Conservation (phyloP, 2,329 filamentous ascomycete genomes). For the Colletotrichum lentis region DNA sequence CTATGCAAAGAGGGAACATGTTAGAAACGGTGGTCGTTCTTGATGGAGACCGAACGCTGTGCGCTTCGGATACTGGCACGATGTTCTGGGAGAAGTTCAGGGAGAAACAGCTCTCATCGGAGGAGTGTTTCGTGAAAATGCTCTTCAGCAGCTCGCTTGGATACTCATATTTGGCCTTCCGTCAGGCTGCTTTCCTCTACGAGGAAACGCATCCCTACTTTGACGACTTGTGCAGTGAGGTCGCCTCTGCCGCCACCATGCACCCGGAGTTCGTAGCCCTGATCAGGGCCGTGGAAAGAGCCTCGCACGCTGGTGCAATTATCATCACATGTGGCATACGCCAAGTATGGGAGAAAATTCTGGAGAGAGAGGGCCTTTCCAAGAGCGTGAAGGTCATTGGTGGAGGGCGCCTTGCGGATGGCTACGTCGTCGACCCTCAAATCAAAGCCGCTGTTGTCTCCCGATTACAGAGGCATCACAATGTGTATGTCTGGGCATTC, state of each 20-base stretch:
- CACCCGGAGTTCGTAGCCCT: slow-evolving; percentile 58
- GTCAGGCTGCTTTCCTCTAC: slow-evolving; percentile 61
- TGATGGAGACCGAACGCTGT: slow-evolving; percentile 66
- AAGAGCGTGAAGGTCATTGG: slow-evolving; percentile 60
- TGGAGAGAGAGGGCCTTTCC: slow-evolving; percentile 54
- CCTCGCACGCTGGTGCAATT: slow-evolving; percentile 54
- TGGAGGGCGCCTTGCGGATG: slow-evolving; percentile 56
- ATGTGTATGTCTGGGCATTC: slow-evolving; percentile 61
- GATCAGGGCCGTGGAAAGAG: slow-evolving; percentile 45
- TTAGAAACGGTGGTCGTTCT: slow-evolving; percentile 61
- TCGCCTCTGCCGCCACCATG: slow-evolving; percentile 54
- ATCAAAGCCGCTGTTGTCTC: slow-evolving; percentile 58
- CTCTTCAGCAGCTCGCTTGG: slow-evolving; percentile 57
- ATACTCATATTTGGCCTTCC: slow-evolving; percentile 64
- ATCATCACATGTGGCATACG: slow-evolving; percentile 65
- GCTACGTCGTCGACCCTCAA: slow-evolving; percentile 58
- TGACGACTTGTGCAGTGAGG: slow-evolving; percentile 53
- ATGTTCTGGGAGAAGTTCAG: slow-evolving; percentile 57
- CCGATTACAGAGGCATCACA: slow-evolving; percentile 46
- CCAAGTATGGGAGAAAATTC: slow-evolving; percentile 63
- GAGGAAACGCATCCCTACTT: slow-evolving; percentile 57
- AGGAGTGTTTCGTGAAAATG: slow-evolving; percentile 47
- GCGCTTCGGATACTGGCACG: slow-evolving; percentile 57
- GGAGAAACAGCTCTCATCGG: no score
- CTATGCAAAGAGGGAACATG: slow-evolving; percentile 6